Evolutionary conservation across 1,284 basidiomycete species (phyloP).

Genomic region (Takashimella koratensis): DNA sequence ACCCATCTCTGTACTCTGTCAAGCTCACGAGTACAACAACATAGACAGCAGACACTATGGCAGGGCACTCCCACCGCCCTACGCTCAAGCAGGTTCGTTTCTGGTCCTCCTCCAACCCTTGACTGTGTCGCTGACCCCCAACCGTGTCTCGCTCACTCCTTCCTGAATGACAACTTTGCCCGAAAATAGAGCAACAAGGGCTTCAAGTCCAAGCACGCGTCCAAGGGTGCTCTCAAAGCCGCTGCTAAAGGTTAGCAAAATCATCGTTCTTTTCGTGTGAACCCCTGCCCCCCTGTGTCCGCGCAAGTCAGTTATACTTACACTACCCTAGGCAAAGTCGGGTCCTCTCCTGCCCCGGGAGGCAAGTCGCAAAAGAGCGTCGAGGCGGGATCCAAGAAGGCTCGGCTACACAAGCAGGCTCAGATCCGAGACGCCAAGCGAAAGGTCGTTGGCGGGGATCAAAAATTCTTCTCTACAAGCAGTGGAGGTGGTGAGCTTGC

Average conservation of each 20-base stretch:
- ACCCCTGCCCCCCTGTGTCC: too few relatives aligned
- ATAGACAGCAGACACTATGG: too few relatives aligned
- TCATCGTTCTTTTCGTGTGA: neutral
- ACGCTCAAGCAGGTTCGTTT: conserved; percentile 74
- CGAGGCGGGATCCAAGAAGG: conserved; percentile 36
- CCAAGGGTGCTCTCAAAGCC: conserved; percentile 73
- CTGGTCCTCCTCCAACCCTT: neutral
- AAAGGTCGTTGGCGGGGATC: conserved; percentile 56
- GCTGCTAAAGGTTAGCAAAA: conserved; percentile 66
- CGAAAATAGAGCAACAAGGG: conserved; percentile 75
- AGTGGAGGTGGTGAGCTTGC: conserved; percentile 41
- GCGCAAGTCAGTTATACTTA: neutral
- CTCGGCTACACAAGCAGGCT: conserved; percentile 39
- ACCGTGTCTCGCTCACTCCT: neutral
- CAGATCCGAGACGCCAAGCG: conserved; percentile 60
- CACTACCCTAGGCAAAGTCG: conserved; percentile 61
- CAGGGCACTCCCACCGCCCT: conserved; percentile 65
- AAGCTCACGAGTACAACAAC: too few relatives aligned
- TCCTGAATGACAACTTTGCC: too few relatives aligned
- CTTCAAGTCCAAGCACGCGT: conserved; percentile 84
- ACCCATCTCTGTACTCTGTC: too few relatives aligned
- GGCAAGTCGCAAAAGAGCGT: conserved; percentile 25
- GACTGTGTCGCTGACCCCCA: neutral
- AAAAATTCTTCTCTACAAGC: conserved; percentile 48
- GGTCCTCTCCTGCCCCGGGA: conserved; percentile 16